Base-by-base conservation (phyloP, 2,329 filamentous ascomycete genomes). In the Microsporum canis region DNA sequence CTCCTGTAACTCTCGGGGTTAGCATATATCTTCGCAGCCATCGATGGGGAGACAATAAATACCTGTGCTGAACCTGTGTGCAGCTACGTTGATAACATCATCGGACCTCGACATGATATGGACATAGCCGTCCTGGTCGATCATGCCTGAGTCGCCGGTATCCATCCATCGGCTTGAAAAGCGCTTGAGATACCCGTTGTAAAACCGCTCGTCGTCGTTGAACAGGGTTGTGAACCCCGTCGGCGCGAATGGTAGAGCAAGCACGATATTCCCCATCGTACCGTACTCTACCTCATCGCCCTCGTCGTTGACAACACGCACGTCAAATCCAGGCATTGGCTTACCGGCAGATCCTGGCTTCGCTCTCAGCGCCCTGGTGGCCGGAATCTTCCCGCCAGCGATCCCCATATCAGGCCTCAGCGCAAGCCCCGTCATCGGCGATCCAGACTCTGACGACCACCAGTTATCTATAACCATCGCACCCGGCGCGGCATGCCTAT, bases 1-100 rank as follows among this genome's bases (percentile, higher is more conserved):
- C 83, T 57, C 90, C 89, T 89, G 65, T 61, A 51, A 38, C 47
- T n/a, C 27, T 14, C 51, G 41, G 23, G 5, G 14, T 41, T 31
- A 10, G 33, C 5, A 56, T 23, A 23, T 23, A 23, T 23, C 17
- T 23, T 10, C 34, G 6, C 27, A 8, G n/a, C 17, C n/a, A 33
- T 36, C 17, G 14, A 34, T 34, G 12, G 14, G 10, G 34, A 33
- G 53, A 49, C 7, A 23, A 43, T 36, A 72, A 80, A 68, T 78
- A 88, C 88, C 89, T 8, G 91, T 96, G 65, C 88, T 92, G 63
- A 96, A 86, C 12, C 91, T 84, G 76, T 96, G 91, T 3, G 91
- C 91, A 45, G 91, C 91, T n/a, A 96, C 91, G 70, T 96, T 96
- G 70, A 96, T 91, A 63, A 96, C 87, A 72, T 96, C 91, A 75